phyloP scores from a whole-genome alignment of 2,329 filamentous ascomycete species.

The Dactylellina cionopaga region DNA sequence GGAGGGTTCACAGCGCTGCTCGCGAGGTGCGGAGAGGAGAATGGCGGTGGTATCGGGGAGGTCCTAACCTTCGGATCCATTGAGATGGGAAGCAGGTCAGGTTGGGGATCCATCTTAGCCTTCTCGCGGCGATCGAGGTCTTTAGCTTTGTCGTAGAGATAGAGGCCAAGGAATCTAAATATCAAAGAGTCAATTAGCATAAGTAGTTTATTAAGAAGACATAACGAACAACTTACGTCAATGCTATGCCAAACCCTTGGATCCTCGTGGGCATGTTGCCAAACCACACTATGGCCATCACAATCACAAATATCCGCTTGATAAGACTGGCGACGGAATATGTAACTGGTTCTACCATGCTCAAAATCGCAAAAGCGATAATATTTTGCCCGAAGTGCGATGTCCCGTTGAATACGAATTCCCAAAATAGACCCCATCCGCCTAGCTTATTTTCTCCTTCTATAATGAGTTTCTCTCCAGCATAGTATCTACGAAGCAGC shows the following conservation, averaged over 20 bases:
- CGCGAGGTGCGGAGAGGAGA: conserved; percentile 59
- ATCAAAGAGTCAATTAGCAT: neutral
- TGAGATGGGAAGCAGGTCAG: conserved; percentile 72
- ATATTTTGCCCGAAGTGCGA: conserved; percentile 98
- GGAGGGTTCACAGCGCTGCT: conserved; percentile 46
- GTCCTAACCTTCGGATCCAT: conserved; percentile 62
- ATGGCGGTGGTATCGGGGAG: conserved; percentile 59
- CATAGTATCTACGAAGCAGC: conserved; percentile 79
- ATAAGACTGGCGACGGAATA: conserved; percentile 96
- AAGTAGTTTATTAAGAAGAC: neutral
- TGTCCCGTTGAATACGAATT: conserved; percentile 95
- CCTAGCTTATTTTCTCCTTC: conserved; percentile 75
- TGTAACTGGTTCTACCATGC: conserved; percentile 93
- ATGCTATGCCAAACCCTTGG: conserved; percentile 83
- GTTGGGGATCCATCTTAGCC: conserved; percentile 64
- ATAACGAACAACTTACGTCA: conserved; percentile 68
- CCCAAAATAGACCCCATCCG: conserved; percentile 67
- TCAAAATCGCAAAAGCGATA: conserved; percentile 89
- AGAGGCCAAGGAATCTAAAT: conserved; percentile 79
- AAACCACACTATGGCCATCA: conserved; percentile 96
- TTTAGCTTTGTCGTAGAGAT: conserved; percentile 92
- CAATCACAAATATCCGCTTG: conserved; percentile 96
- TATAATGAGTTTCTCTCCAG: conserved; percentile 81
- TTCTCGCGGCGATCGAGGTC: conserved; percentile 88
- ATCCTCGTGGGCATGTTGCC: conserved; percentile 83